phyloP scores from a whole-genome alignment of 2,329 filamentous ascomycete genomes.

The Ophiostoma piceae region DNA sequence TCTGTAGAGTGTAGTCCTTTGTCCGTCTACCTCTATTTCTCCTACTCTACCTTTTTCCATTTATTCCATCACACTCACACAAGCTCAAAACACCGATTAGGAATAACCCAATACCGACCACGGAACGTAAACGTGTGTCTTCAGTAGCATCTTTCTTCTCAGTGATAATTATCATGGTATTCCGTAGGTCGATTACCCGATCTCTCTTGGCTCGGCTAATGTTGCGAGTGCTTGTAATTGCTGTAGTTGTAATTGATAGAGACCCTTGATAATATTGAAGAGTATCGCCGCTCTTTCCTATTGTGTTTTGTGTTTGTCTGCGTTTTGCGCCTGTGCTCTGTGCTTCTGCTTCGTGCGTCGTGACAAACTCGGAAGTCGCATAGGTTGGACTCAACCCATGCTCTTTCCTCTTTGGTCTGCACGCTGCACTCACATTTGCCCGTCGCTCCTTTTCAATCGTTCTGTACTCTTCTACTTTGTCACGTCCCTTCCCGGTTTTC shows the following conservation, averaged over 20 bases:
- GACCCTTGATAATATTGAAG: too few relatives aligned
- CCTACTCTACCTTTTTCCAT: background rate
- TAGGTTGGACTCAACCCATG: background rate
- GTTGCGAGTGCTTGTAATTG: background rate
- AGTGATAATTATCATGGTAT: too few relatives aligned
- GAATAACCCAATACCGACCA: background rate
- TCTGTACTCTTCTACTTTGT: background rate
- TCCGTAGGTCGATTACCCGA: background rate
- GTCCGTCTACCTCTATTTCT: background rate
- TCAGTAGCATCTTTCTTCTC: background rate
- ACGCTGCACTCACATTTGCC: background rate
- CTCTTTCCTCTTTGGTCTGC: background rate
- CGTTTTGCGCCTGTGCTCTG: too few relatives aligned
- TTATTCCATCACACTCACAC: background rate
- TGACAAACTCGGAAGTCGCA: background rate
- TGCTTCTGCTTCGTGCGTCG: background rate
- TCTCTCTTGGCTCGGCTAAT: background rate
- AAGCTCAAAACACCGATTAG: background rate
- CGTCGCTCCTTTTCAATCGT: background rate
- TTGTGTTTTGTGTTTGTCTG: background rate
- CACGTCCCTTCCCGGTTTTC: background rate
- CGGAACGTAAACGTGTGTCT: background rate
- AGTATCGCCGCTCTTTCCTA: background rate
- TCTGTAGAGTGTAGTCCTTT: background rate
- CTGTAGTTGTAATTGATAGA: too few relatives aligned